phyloP scores from a whole-genome alignment of 139 green algal genomes.

The Chlorella sp. region DNA sequence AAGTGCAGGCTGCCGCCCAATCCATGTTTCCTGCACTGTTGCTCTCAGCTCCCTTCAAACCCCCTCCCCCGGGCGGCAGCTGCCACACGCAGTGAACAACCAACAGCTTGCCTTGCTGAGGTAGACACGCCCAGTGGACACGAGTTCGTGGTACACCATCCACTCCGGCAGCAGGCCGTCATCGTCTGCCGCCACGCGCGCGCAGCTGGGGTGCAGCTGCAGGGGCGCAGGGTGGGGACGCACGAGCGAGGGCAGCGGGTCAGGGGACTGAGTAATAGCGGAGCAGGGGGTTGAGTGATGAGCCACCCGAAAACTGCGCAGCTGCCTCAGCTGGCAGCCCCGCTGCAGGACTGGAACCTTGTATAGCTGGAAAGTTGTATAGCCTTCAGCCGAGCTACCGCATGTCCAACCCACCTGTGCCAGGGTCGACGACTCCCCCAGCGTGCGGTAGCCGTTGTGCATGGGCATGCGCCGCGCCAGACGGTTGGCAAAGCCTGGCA shows the following conservation, averaged over 20 bases:
- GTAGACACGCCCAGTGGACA: conserved; percentile 79
- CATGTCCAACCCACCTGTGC: conserved; percentile 12
- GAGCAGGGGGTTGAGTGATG: too few relatives aligned
- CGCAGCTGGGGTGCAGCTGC: conserved; percentile 81
- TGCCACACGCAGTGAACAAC: too few relatives aligned
- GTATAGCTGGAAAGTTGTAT: too few relatives aligned
- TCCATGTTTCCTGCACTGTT: too few relatives aligned
- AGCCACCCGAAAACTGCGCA: too few relatives aligned
- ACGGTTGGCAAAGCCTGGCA: conserved; percentile 80
- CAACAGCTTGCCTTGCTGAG: conserved; percentile 65
- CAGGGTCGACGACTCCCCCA: conserved; percentile 50
- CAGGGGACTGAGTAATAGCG: too few relatives aligned
- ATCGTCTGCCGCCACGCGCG: conserved; percentile 71
- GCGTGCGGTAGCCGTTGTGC: conserved; percentile 93
- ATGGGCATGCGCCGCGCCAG: conserved; percentile 82
- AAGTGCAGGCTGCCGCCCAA: too few relatives aligned
- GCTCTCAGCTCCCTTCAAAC: too few relatives aligned
- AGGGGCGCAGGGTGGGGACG: not conserved
- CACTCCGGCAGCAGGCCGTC: conserved; percentile 94
- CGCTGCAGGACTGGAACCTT: too few relatives aligned
- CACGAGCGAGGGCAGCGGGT: not conserved
- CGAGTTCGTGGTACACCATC: conserved; percentile 93
- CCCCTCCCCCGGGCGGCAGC: too few relatives aligned
- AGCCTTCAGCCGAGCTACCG: not conserved
- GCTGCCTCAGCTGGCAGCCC: too few relatives aligned